Conservation (phyloP, 2,329 filamentous ascomycete genomes). For the Pseudocercospora crystallina region DNA sequence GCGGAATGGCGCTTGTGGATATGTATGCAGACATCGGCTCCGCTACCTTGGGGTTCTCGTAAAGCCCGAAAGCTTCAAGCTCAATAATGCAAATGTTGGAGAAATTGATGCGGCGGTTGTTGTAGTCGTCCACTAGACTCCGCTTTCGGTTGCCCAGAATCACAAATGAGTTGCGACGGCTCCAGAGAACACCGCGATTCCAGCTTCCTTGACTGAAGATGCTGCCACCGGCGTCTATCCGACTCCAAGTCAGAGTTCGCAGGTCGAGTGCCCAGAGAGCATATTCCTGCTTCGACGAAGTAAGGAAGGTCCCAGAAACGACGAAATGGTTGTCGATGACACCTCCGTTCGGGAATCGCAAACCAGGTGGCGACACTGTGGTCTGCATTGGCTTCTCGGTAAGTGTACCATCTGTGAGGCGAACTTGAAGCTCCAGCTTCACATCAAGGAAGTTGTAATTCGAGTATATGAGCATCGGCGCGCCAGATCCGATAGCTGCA, state of each 20-base stretch:
- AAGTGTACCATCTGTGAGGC: slow-evolving; percentile 77
- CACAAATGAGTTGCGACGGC: slow-evolving; percentile 89
- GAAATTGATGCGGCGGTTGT: slow-evolving; percentile 96
- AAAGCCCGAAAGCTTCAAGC: slow-evolving; percentile 93
- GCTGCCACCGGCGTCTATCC: slow-evolving; percentile 89
- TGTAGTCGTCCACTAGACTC: slow-evolving; percentile 95
- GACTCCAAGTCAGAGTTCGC: slow-evolving; percentile 84
- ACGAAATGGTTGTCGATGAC: slow-evolving; percentile 96
- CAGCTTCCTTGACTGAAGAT: slow-evolving; percentile 97
- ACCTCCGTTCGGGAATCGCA: slow-evolving; percentile 93
- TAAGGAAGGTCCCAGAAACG: slow-evolving; percentile 94
- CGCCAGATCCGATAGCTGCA: slow-evolving; percentile 42
- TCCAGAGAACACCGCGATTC: slow-evolving; percentile 95
- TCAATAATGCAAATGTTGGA: slow-evolving; percentile 96
- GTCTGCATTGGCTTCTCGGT: slow-evolving; percentile 87
- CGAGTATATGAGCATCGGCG: slow-evolving; percentile 91
- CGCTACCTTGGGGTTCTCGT: slow-evolving; percentile 85
- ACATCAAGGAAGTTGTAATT: slow-evolving; percentile 99
- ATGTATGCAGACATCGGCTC: slow-evolving; percentile 78
- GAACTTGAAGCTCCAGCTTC: slow-evolving; percentile 88
- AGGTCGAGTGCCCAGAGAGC: slow-evolving; percentile 93
- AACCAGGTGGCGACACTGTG: slow-evolving; percentile 80
- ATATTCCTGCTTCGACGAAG: slow-evolving; percentile 97
- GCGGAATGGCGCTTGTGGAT: slow-evolving; percentile 70
- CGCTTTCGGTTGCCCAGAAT: slow-evolving; percentile 91